Base-by-base conservation (phyloP, 2,329 filamentous ascomycete genomes). In the Hymenoscyphus linearis region DNA sequence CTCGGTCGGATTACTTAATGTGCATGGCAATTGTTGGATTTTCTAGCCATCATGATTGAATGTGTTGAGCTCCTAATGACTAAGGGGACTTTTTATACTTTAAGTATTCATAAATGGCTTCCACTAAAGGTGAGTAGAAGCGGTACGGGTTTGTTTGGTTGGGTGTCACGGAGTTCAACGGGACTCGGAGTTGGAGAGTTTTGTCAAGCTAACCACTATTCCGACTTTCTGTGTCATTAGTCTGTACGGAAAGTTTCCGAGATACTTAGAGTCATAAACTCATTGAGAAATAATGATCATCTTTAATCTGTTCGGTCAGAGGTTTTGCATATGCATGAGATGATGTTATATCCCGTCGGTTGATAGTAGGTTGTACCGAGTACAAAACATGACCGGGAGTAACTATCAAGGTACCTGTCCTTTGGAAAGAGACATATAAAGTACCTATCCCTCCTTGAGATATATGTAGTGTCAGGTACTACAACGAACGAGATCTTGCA, bases 61-160 rank as follows among this genome's bases (percentile, higher is more conserved):
- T 37, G 5, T 57, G 44, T 55, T 62, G 57, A 62, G 57, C 40
- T 59, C 53, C 14, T 62, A 57, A 60, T 54, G 53, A 63, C 62
- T 59, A 67, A 66, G 64, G 26, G 56, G 60, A 55, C 58, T 59
- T 57, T 44, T 40, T 60, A 35, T 59, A 59, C 26, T 57, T 59
- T 60, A 60, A 60, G 57, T 62, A 60, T 55, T 63, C 25, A 50
- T 53, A 26, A 26, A 14, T 53, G 55, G 55, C 62, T 62, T 61
- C 62, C 64, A 62, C 64, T 61, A 66, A 68, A 58, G 67, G 66
- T 67, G 65, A 68, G 65, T 62, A 60, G 64, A 68, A 58, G 64
- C 67, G 68, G 65, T 65, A 65, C 66, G 67, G 64, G 64, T 62
- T 63, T 64, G 31, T 5, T 31, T 31, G 27, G 27, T 7, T 31